phyloP scores from a whole-genome alignment of 2,329 filamentous ascomycete genomes.

The Aspergillus clavatus region DNA sequence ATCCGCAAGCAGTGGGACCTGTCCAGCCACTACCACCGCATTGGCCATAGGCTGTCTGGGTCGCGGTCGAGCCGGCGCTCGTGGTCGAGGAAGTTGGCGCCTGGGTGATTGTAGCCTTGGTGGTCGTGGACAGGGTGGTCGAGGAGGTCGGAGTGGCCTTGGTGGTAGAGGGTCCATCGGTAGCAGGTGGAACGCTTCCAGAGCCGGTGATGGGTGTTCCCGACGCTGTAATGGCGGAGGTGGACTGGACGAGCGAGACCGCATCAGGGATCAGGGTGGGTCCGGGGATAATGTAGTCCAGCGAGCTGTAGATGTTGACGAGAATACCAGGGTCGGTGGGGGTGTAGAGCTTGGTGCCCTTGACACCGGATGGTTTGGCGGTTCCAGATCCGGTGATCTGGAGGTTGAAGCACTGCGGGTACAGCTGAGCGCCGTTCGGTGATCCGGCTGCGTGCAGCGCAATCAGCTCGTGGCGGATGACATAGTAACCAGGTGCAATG shows the following conservation, averaged over 20 bases:
- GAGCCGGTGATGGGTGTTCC: neutral
- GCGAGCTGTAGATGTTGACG: constrained; percentile 50
- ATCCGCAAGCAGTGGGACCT: neutral
- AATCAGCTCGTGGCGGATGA: constrained; percentile 50
- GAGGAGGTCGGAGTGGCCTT: neutral
- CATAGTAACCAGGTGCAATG: constrained; percentile 47
- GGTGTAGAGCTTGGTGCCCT: constrained; percentile 52
- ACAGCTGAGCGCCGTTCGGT: constrained; percentile 45
- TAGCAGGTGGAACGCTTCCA: neutral
- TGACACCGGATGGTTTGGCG: constrained; percentile 41
- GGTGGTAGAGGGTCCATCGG: neutral
- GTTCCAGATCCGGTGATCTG: constrained; percentile 51
- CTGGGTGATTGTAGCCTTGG: neutral
- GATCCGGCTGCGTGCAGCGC: constrained; percentile 43
- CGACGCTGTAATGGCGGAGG: constrained; percentile 11
- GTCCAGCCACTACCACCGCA: constrained; percentile 1
- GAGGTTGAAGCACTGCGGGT: constrained; percentile 55
- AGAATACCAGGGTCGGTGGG: constrained; percentile 52
- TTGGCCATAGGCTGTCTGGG: neutral
- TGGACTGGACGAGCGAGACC: constrained; percentile 11
- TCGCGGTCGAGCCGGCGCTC: neutral
- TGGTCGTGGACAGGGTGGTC: neutral
- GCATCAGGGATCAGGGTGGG: constrained; percentile 13
- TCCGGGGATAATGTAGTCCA: constrained; percentile 15
- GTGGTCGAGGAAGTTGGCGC: neutral